Base-by-base conservation (phyloP, 1,284 basidiomycete genomes). In the Ustilago esculenta region DNA sequence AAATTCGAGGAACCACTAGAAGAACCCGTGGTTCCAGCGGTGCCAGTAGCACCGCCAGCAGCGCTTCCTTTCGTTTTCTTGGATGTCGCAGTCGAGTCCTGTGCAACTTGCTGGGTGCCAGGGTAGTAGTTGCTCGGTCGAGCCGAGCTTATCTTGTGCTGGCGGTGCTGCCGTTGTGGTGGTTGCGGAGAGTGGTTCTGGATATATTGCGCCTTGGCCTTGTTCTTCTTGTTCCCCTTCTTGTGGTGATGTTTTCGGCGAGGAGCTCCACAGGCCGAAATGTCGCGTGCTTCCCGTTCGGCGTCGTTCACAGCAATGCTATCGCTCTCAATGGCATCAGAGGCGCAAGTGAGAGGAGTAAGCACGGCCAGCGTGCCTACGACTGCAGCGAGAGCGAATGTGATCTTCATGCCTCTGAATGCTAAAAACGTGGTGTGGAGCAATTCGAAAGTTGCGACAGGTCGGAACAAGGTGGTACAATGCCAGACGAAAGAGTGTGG, bases 381-480 rank as follows among this genome's bases (percentile, higher is more conserved):
- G 17, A 54, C 27, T 3, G 42, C 58, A n/a, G 43, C 37, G 11
- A 64, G 21, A 2, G 42, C n/a, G 12, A 49, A 21, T 14, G 54
- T 24, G 29, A 53, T 12, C 34, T 47, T 63, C 59, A 63, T 63
- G 9, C n/a, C n/a, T n/a, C n/a, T n/a, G n/a, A n/a, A n/a, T n/a
- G n/a, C n/a, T n/a, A 27, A 25, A 27, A 29, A 14, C n/a, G 43
- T 44, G 36, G 27, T 29, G 18, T 5, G 17, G 27, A n/a, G 15
- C 30, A 9, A 8, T 32, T 32, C 11, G 20, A 39, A 21, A n/a
- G n/a, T n/a, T n/a, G n/a, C n/a, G n/a, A n/a, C n/a, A n/a, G n/a
- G n/a, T n/a, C n/a, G n/a, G n/a, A n/a, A n/a, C n/a, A n/a, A n/a
- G n/a, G n/a, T n/a, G n/a, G n/a, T n/a, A n/a, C n/a, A n/a, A n/a